A percentile compares a stretch with the other conserved stretches of the same genome.
Evolutionary conservation across 495 filamentous ascomycete genomes (phyloP).

Genomic region (Aspergillus taichungensis): DNA sequence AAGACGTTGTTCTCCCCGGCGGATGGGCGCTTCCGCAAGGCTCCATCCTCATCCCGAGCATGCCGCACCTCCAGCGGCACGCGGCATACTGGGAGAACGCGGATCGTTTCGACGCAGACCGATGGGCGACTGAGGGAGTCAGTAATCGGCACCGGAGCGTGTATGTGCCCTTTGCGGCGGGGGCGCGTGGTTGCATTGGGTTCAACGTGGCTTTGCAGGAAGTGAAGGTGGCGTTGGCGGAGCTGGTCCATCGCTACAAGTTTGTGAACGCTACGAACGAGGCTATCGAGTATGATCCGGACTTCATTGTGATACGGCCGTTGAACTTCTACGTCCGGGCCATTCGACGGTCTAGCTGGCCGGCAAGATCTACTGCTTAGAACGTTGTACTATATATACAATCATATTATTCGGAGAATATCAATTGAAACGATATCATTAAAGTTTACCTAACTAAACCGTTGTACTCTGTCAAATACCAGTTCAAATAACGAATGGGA

Average conservation of each 20-base stretch:
- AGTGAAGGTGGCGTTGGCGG: constrained; percentile 39
- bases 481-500: too few relatives aligned
- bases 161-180: constrained; percentile 46
- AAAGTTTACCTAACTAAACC: too few relatives aligned
- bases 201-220: constrained; percentile 50
- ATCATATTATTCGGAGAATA: too few relatives aligned
- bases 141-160: constrained; percentile 32
- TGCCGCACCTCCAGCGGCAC: constrained; percentile 45
- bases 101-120: constrained; percentile 40
- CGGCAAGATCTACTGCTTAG: too few relatives aligned
- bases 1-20: constrained; percentile 43
- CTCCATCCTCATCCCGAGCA: constrained; percentile 33
- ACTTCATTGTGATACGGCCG: constrained; percentile 45
- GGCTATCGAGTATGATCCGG: constrained; percentile 44
- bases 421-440: too few relatives aligned
- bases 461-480: too few relatives aligned
- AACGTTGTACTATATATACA: too few relatives aligned
- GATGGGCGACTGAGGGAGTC: constrained; percentile 43
- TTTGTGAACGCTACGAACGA: constrained; percentile 31
- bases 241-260: constrained; percentile 45
- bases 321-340: constrained; percentile 43
- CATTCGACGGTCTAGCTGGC: constrained; percentile 1
- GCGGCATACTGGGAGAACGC: constrained; percentile 43
- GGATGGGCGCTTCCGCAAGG: constrained; percentile 41
- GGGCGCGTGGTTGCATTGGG: constrained; percentile 42